These are phyloP conservation scores for Nadsonia starkeyi-henricii DNA, from an alignment of 1,139 yeast genomes.

Conservation along the genomic window DNA sequence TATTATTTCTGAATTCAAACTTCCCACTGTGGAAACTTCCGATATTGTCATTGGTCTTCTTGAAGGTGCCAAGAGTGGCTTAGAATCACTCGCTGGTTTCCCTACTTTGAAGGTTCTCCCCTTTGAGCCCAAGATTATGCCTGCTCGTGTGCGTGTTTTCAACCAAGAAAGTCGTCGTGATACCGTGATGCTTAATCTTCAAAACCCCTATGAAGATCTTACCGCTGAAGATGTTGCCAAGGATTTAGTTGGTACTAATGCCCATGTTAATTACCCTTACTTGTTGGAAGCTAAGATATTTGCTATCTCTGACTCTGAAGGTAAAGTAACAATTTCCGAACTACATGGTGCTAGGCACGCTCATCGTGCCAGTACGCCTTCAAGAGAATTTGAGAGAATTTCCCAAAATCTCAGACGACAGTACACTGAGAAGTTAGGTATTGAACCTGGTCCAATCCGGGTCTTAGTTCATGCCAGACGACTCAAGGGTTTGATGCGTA, in stretches of 20 bases:
- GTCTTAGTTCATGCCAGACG: constrained; percentile 56
- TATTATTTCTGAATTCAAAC: constrained; percentile 39
- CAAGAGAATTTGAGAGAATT: constrained; percentile 10
- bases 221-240: constrained; percentile 39
- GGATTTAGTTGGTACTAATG: constrained; percentile 42
- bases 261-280: constrained; percentile 82
- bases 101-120: constrained; percentile 68
- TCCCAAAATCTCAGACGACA: constrained; percentile 22
- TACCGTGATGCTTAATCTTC: constrained; percentile 55
- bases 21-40: constrained; percentile 34
- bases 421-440: constrained; percentile 42
- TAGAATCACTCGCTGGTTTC: constrained; percentile 70
- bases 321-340: constrained; percentile 33
- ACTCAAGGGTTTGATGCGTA: constrained; percentile 68
- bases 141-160: constrained; percentile 62
- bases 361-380: constrained; percentile 17
- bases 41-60: constrained; percentile 43
- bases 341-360: constrained; percentile 14
- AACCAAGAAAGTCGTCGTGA: constrained; percentile 77
- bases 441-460: constrained; percentile 38
- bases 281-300: constrained; percentile 66
- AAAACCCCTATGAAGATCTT: constrained; percentile 40
- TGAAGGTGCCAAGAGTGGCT: constrained; percentile 58
- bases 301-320: constrained; percentile 43
- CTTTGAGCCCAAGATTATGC: constrained; percentile 37